Base-by-base conservation (phyloP, 495 filamentous ascomycete species). In the Cercophora scortea region DNA sequence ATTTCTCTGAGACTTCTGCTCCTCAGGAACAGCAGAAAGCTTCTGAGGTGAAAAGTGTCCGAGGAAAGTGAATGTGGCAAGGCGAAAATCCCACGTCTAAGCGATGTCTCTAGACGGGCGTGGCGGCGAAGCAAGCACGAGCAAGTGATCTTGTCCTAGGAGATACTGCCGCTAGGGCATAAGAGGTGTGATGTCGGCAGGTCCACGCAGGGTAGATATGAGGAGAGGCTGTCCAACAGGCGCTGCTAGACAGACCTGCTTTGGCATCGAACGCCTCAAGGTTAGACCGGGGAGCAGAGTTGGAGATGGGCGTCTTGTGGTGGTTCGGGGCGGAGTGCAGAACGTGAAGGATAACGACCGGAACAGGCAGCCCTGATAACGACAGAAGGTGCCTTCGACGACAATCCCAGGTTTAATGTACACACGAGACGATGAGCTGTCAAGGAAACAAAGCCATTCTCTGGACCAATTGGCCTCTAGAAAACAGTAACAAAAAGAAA, bases 361-460 rank as follows among this genome's bases (percentile, higher is more conserved):
- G 61, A 58, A 65, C 49, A 61, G 63, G 59, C 57, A 61, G 51
- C 53, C 63, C 48, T 55, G 53, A 52, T 51, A 66, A 56, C 54
- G 53, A 54, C 45, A 39, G 52, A 17, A 39, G 34, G 39, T 55
- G 55, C 46, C 47, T 61, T 52, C 43, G 56, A 44, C 38, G 54
- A 35, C 32, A 48, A 48, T 35, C 49, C 46, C 34, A 41, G 54
- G 53, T 39, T 25, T 50, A 49, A 42, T 65, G 55, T 57, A 61
- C 49, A 63, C 49, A 53, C 19, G 38, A 55, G 54, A 59, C 42
- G 57, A 45, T 49, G 34, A 55, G 48, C 45, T 18, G 34, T 58
- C 54, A 73, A 69, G 62, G 63, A 70, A 72, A 69, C 61, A 66
- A 72, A 68, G 64, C 66, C 68, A 73, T 73, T 55, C 56, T 50